phyloP scores from a whole-genome alignment of 2,329 filamentous ascomycete genomes.

The Karstenula rhodostoma region DNA sequence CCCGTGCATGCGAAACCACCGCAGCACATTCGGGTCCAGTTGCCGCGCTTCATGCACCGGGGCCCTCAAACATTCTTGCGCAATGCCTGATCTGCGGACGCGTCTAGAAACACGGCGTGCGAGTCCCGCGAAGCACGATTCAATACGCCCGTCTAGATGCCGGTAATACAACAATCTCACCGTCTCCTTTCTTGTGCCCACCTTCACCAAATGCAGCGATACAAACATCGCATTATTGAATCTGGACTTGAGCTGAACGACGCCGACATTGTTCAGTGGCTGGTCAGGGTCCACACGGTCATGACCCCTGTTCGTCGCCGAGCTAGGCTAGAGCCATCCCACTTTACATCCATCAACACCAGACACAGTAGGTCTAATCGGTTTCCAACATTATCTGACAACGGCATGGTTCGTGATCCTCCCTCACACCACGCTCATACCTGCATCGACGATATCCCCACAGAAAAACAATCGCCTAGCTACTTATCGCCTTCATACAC shows the following conservation, averaged over 20 bases:
- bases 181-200: neutral
- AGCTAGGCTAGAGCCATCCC: neutral
- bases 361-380: too few species aligned
- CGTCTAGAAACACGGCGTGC: neutral
- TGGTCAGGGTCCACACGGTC: neutral
- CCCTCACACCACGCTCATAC: neutral
- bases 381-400: too few species aligned
- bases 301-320: neutral
- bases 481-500: neutral
- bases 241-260: neutral
- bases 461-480: neutral
- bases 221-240: neutral
- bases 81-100: slow-evolving; percentile 2
- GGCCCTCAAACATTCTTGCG: slow-evolving; percentile 3
- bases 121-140: neutral
- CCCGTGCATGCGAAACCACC: slow-evolving; percentile 14
- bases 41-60: slow-evolving; percentile 8
- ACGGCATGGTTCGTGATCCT: neutral
- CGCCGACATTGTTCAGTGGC: slow-evolving; percentile 5
- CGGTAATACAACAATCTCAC: neutral
- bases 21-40: slow-evolving; percentile 5
- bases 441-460: neutral
- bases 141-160: neutral
- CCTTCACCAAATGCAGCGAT: neutral
- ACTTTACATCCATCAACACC: neutral